A percentile compares a stretch with the other conserved stretches of the same genome.
These are phyloP conservation scores for Kuraishia capsulata DNA, from an alignment of 805 yeast species.

Conservation along the genomic window DNA sequence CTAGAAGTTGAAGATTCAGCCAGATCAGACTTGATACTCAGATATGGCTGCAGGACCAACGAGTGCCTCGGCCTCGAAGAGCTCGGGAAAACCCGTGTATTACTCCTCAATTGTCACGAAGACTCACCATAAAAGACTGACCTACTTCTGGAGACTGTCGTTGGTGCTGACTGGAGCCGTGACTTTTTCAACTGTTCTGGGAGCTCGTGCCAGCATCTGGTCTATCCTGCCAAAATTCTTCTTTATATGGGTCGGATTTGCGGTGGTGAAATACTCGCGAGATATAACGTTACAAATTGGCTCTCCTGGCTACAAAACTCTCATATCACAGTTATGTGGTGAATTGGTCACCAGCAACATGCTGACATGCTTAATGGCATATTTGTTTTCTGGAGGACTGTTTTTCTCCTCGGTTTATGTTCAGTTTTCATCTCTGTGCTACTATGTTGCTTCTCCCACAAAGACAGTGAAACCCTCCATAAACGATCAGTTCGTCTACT, in stretches of 20 bases:
- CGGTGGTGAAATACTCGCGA: slow-evolving; percentile 17
- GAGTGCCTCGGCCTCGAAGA: too few relatives aligned
- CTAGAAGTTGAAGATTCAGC: too few relatives aligned
- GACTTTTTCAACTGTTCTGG: slow-evolving; percentile 12
- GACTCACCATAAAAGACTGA: slow-evolving; percentile 16
- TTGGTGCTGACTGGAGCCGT: slow-evolving; percentile 11
- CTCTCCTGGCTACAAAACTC: slow-evolving; percentile 12
- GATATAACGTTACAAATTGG: slow-evolving; percentile 17
- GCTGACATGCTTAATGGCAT: slow-evolving; percentile 12
- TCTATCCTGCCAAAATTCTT: slow-evolving; percentile 16
- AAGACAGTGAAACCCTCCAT: slow-evolving; percentile 30
- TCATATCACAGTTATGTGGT: slow-evolving; percentile 16
- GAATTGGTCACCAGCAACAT: slow-evolving; percentile 14
- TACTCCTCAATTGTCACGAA: slow-evolving; percentile 15
- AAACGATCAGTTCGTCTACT: slow-evolving; percentile 36
- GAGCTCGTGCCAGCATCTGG: slow-evolving; percentile 11
- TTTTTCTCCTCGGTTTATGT: slow-evolving; percentile 10
- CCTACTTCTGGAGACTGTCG: slow-evolving; percentile 18
- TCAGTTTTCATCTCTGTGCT: slow-evolving; percentile 14
- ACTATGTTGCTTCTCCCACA: slow-evolving; percentile 22
- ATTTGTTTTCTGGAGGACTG: slow-evolving; percentile 11
- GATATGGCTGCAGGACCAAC: too few relatives aligned
- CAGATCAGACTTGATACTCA: too few relatives aligned
- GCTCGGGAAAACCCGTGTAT: too few relatives aligned
- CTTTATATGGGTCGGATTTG: slow-evolving; percentile 18